Conservation (phyloP, 352 stramenopile genomes). For the Globisporangium cederbergense region DNA sequence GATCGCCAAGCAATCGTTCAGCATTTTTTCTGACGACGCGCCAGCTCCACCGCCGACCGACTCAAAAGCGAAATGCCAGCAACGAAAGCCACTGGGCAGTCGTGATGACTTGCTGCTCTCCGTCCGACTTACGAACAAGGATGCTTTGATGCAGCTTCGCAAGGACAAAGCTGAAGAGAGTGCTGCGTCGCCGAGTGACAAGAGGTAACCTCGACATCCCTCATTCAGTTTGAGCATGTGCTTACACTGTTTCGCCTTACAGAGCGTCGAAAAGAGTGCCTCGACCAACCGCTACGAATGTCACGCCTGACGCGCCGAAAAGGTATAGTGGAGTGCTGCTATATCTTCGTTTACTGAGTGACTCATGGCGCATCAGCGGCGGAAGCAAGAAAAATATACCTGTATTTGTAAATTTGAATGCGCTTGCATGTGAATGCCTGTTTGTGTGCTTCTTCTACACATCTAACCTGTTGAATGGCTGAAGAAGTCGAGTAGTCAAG, state of each 20-base stretch:
- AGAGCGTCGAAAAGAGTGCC: slow-evolving; percentile 28
- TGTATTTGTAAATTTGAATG: slow-evolving; percentile 15
- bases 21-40: slow-evolving; percentile 47
- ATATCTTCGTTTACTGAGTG: neutral
- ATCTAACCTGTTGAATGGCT: slow-evolving; percentile 7
- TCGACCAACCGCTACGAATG: slow-evolving; percentile 21
- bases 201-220: slow-evolving; percentile 35
- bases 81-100: slow-evolving; percentile 58
- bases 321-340: slow-evolving; percentile 36
- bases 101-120: slow-evolving; percentile 64
- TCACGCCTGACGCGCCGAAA: slow-evolving; percentile 26
- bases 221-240: slow-evolving; percentile 1
- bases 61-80: slow-evolving; percentile 30
- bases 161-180: slow-evolving; percentile 9
- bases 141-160: slow-evolving; percentile 61
- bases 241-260: slow-evolving; percentile 17
- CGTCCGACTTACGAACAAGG: slow-evolving; percentile 72
- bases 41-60: slow-evolving; percentile 21
- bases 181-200: slow-evolving; percentile 16
- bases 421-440: slow-evolving; percentile 5
- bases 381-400: slow-evolving; percentile 22
- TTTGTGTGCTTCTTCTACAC: neutral
- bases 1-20: slow-evolving; percentile 36
- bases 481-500: slow-evolving; percentile 8
- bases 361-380: neutral